Evolutionary conservation across 2,329 filamentous ascomycete species (phyloP).

Genomic region (Zymoseptoria passerinii): DNA sequence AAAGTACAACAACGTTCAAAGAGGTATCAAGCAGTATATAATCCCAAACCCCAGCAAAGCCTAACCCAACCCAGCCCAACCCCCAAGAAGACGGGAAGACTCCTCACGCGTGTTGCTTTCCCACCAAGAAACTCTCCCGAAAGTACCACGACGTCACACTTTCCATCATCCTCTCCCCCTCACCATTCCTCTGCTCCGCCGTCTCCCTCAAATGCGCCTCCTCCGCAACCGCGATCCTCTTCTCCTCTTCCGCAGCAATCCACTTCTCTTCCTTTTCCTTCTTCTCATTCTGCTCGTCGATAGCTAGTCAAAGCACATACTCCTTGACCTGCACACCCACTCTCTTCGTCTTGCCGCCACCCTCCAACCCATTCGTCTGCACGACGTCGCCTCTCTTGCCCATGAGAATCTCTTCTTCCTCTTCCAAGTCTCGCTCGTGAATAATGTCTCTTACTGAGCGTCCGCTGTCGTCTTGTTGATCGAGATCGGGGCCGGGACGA

Average conservation of each 20-base stretch:
- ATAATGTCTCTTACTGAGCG: slow-evolving; percentile 52
- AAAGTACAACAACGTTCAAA: background rate
- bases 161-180: background rate
- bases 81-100: background rate
- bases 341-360: background rate
- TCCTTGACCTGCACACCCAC: background rate
- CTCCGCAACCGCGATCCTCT: background rate
- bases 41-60: background rate
- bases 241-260: background rate
- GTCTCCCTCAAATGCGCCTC: background rate
- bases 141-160: background rate
- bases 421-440: slow-evolving; percentile 49
- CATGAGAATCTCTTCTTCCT: slow-evolving; percentile 29
- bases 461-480: slow-evolving; percentile 47
- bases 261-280: background rate
- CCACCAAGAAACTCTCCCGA: background rate
- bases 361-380: background rate
- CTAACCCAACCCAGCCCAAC: background rate
- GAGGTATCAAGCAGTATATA: background rate
- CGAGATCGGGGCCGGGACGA: slow-evolving; percentile 46
- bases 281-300: background rate
- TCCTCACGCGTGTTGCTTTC: background rate
- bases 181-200: background rate
- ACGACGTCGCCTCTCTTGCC: background rate
- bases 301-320: background rate